phyloP scores from a whole-genome alignment of 768 basidiomycete species.

The Leccinum ochraceum region DNA sequence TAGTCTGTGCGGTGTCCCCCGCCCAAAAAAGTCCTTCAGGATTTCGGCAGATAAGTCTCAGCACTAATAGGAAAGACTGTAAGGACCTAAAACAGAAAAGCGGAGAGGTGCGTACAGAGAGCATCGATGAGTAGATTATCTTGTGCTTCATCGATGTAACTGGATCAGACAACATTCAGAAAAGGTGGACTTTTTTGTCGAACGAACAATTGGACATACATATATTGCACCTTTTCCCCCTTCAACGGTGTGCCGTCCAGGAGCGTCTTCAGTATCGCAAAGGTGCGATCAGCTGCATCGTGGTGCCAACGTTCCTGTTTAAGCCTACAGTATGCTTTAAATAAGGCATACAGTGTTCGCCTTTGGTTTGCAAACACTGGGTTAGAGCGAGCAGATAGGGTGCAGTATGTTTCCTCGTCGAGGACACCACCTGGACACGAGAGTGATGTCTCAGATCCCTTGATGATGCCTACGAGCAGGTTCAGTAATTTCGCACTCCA shows the following conservation, averaged over 20 bases:
- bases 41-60: slow-evolving; percentile 63
- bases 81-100: background rate
- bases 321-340: slow-evolving; percentile 48
- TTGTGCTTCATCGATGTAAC: slow-evolving; percentile 76
- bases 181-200: background rate
- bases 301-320: slow-evolving; percentile 45
- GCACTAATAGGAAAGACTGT: slow-evolving; percentile 40
- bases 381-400: slow-evolving; percentile 52
- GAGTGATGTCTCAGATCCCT: slow-evolving; percentile 62
- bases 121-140: slow-evolving; percentile 70
- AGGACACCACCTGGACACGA: slow-evolving; percentile 39
- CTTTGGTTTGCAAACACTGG: slow-evolving; percentile 55
- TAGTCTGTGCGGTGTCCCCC: slow-evolving; percentile 80
- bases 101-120: slow-evolving; percentile 40
- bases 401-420: slow-evolving; percentile 44
- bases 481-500: background rate
- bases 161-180: slow-evolving; percentile 3
- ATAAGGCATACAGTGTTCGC: slow-evolving; percentile 51
- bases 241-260: slow-evolving; percentile 28
- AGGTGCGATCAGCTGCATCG: slow-evolving; percentile 68
- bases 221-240: slow-evolving; percentile 50
- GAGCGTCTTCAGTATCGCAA: slow-evolving; percentile 45
- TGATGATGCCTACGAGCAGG: slow-evolving; percentile 50
- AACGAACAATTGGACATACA: slow-evolving; percentile 41
- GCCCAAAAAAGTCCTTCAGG: slow-evolving; percentile 74